A percentile compares a stretch with the other conserved stretches of the same genome.
Evolutionary conservation across 140 eudicot genomes (phyloP).

Genomic region (Oenanthe javanica): DNA sequence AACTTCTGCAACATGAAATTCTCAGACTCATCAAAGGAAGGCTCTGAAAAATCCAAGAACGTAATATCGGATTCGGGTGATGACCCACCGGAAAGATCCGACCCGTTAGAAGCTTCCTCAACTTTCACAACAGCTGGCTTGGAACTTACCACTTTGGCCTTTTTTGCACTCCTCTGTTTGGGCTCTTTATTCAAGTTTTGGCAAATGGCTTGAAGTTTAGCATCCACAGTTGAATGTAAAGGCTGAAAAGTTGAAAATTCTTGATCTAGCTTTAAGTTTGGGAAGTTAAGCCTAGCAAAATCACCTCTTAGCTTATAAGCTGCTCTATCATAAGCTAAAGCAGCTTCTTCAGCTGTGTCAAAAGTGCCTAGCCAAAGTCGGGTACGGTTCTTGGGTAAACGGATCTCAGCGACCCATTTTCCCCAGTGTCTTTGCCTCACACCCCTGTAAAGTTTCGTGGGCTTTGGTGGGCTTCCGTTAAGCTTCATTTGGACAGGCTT

Average conservation of each 20-base stretch:
- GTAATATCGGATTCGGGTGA: slow-evolving; percentile 31
- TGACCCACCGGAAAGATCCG: slow-evolving; percentile 20
- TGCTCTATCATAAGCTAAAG: slow-evolving; percentile 65
- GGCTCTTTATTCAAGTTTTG: slow-evolving; percentile 33
- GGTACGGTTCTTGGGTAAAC: slow-evolving; percentile 76
- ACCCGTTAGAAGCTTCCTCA: neutral
- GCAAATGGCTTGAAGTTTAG: slow-evolving; percentile 63
- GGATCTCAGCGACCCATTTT: slow-evolving; percentile 88
- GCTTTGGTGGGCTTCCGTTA: slow-evolving; percentile 40
- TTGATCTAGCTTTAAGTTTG: slow-evolving; percentile 33
- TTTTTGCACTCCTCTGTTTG: neutral
- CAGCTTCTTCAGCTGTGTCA: slow-evolving; percentile 35
- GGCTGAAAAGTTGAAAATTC: slow-evolving; percentile 34
- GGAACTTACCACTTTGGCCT: neutral
- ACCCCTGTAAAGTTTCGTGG: slow-evolving; percentile 69
- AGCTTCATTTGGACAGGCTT: slow-evolving; percentile 63
- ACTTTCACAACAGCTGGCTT: neutral
- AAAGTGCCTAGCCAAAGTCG: slow-evolving; percentile 89
- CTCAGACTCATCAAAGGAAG: slow-evolving; percentile 26
- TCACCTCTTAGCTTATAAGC: slow-evolving; percentile 82
- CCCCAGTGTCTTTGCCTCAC: slow-evolving; percentile 94
- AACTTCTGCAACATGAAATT: slow-evolving; percentile 27
- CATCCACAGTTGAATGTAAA: slow-evolving; percentile 61
- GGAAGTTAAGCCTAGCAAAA: slow-evolving; percentile 68
- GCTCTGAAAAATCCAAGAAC: slow-evolving; percentile 34